Conservation (phyloP, 148 eudicot species). For the Heliosperma pusillum region DNA sequence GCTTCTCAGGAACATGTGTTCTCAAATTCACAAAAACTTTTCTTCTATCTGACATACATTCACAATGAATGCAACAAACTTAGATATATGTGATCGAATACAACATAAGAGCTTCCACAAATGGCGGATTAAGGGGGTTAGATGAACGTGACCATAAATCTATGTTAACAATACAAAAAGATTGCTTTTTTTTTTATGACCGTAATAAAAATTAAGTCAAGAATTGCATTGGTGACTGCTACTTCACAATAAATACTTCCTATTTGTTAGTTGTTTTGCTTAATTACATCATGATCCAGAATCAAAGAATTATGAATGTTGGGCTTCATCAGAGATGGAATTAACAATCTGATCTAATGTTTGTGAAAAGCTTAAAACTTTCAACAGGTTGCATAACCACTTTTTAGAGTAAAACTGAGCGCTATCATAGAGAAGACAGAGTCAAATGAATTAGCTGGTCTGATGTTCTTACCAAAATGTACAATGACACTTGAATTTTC, state of each 20-base stretch:
- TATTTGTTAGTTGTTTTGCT: neutral
- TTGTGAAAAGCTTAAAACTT: neutral
- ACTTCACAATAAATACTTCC: neutral
- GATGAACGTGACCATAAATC: neutral
- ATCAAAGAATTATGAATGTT: neutral
- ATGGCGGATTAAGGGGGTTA: too few relatives aligned
- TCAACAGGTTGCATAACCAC: neutral
- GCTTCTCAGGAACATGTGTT: constrained; percentile 69
- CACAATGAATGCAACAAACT: neutral
- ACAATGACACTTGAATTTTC: constrained; percentile 52
- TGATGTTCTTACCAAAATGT: constrained; percentile 67
- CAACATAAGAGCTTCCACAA: neutral
- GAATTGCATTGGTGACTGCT: neutral
- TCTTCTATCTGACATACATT: constrained; percentile 65
- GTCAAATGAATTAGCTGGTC: neutral
- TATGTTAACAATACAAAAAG: neutral
- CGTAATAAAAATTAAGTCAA: too few relatives aligned
- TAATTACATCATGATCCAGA: neutral
- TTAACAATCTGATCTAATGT: neutral
- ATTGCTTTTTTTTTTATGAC: neutral
- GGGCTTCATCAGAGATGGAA: neutral
- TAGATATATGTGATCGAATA: neutral
- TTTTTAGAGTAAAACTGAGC: constrained; percentile 7
- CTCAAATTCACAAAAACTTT: constrained; percentile 55
- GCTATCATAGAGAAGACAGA: neutral